These are phyloP conservation scores for Didymella glomerata DNA, from an alignment of 2,329 filamentous ascomycete genomes.

Conservation along the genomic window DNA sequence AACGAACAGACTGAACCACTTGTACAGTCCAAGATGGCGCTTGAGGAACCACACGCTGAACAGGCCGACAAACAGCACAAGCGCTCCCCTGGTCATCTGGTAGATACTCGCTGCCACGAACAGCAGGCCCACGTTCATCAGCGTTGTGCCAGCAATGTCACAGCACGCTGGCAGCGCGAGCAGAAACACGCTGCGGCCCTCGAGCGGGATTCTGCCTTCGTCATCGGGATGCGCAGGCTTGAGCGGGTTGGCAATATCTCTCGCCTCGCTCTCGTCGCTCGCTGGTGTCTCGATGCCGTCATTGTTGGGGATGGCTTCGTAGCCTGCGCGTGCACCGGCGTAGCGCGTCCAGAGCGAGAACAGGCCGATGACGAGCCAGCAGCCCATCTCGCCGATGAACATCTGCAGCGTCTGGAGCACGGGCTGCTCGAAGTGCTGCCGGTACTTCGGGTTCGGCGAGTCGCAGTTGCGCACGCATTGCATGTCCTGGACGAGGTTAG, in stretches of 20 bases:
- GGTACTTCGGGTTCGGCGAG: slow-evolving; percentile 69
- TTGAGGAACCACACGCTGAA: slow-evolving; percentile 93
- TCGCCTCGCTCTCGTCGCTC: slow-evolving; percentile 57
- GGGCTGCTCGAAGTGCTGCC: slow-evolving; percentile 86
- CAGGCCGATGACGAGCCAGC: slow-evolving; percentile 86
- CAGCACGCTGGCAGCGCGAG: slow-evolving; percentile 88
- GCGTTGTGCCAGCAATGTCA: slow-evolving; percentile 92
- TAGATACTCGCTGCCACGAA: slow-evolving; percentile 97
- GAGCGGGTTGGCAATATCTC: slow-evolving; percentile 63
- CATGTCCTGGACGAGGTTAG: slow-evolving; percentile 73
- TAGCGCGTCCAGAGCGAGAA: slow-evolving; percentile 72
- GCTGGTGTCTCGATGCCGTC: slow-evolving; percentile 43
- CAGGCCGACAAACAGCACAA: slow-evolving; percentile 93
- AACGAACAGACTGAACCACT: slow-evolving; percentile 88
- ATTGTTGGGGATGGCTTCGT: slow-evolving; percentile 67
- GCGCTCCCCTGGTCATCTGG: slow-evolving; percentile 95
- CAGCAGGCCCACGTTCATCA: slow-evolving; percentile 95
- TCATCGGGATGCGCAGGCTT: slow-evolving; percentile 56
- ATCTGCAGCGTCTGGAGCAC: slow-evolving; percentile 96
- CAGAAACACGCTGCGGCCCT: slow-evolving; percentile 75
- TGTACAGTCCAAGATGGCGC: slow-evolving; percentile 81
- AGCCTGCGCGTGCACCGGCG: slow-evolving; percentile 62
- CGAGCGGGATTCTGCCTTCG: slow-evolving; percentile 68
- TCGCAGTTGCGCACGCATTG: slow-evolving; percentile 95
- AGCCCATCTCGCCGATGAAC: slow-evolving; percentile 96